These are phyloP conservation scores for Globisporangium iwayamae DNA, from an alignment of 352 stramenopile species.

Conservation along the genomic window DNA sequence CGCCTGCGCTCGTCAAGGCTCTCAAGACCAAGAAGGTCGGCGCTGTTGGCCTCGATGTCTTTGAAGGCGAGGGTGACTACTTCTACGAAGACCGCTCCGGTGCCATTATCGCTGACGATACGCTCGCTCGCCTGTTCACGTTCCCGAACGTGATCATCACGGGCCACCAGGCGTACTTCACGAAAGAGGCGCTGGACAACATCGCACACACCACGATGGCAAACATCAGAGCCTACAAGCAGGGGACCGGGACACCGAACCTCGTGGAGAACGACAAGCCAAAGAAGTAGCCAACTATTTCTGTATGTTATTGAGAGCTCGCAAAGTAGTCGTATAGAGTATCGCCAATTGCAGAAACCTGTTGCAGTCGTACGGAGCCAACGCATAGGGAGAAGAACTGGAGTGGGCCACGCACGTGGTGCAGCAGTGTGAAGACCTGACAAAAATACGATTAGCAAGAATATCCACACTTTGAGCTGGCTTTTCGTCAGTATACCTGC, in stretches of 20 bases:
- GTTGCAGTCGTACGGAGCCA: conserved; percentile 18
- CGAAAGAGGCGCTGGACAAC: conserved; percentile 66
- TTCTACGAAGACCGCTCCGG: conserved; percentile 78
- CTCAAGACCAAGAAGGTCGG: conserved; percentile 80
- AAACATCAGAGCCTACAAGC: conserved; percentile 61
- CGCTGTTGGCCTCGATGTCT: conserved; percentile 86
- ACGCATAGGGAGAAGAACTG: conserved; percentile 31
- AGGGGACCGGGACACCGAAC: conserved; percentile 38
- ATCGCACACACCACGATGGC: conserved; percentile 71
- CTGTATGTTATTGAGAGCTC: background rate
- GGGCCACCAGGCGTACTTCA: conserved; percentile 80
- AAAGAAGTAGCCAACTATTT: conserved; percentile 3
- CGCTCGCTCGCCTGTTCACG: conserved; percentile 69
- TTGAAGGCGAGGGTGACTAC: conserved; percentile 71
- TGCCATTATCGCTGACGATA: conserved; percentile 63
- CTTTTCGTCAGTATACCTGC: background rate
- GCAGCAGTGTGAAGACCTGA: conserved; percentile 30
- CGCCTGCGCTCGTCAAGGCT: conserved; percentile 68
- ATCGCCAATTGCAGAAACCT: conserved; percentile 23
- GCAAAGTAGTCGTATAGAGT: conserved; percentile 16
- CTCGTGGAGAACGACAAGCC: conserved; percentile 39
- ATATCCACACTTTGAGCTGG: background rate
- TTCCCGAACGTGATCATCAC: conserved; percentile 84
- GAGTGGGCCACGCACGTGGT: conserved; percentile 28
- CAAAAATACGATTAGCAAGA: background rate